These are phyloP conservation scores for Durusdinium trenchii DNA, from an alignment of 73 alveolate genomes.

Conservation along the genomic window DNA sequence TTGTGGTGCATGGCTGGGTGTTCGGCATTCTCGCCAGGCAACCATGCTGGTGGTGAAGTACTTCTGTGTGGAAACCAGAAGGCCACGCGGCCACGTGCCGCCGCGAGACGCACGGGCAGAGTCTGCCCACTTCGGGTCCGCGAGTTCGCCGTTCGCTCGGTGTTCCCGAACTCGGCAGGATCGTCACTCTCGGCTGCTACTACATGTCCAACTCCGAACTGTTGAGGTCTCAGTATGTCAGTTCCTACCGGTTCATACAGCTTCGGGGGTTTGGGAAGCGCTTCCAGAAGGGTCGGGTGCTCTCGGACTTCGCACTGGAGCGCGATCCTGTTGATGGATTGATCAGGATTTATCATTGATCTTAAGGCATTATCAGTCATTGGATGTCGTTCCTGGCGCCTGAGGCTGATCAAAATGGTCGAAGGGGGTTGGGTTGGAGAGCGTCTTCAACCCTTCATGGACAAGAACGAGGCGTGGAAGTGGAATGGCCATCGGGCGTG, in stretches of 20 bases:
- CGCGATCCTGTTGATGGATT: no score
- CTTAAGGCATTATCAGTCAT: not conserved
- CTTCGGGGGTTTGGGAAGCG: not conserved
- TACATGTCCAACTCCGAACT: constrained; percentile 41
- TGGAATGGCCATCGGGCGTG: no score
- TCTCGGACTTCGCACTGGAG: no score
- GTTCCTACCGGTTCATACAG: not conserved
- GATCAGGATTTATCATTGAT: not conserved
- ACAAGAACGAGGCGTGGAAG: not conserved
- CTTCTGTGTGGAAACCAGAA: constrained; percentile 65
- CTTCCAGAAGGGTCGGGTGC: no score
- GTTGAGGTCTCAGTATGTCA: not conserved
- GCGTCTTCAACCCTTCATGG: constrained; percentile 27
- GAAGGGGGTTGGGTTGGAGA: constrained; percentile 52
- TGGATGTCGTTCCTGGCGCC: not conserved
- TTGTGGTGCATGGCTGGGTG: no score
- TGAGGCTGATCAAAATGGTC: constrained; percentile 53
- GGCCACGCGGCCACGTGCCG: not conserved
- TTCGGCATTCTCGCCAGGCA: constrained; percentile 31
- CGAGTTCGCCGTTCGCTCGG: not conserved
- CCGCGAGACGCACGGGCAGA: not conserved
- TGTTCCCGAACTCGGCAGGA: not conserved
- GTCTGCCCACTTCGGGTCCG: not conserved
- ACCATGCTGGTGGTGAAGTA: constrained; percentile 67
- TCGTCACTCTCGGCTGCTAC: constrained; percentile 67